Base-by-base conservation (phyloP, 805 yeast species). In the Cyberlindnera meyerae region DNA sequence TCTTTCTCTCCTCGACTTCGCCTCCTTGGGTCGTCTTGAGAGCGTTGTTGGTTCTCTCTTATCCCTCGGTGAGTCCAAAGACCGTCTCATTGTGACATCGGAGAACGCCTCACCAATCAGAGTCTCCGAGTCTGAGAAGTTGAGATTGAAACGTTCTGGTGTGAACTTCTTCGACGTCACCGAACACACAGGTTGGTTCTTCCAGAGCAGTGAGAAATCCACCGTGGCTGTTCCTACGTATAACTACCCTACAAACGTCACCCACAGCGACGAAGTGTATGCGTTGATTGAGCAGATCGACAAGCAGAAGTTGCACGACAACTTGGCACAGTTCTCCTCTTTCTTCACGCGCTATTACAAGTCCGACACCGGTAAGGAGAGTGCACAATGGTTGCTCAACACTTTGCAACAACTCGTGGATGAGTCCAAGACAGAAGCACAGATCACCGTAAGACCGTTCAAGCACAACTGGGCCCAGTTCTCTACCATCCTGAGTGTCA, bases 381-480 rank as follows among this genome's bases (percentile, higher is more conserved):
- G 87, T 49, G 78, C 94, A 7, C 52, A 68, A 33, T 86, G 95
- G 93, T 64, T 88, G 33, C 63, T 63, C 43, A 68, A 66, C 11
- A 66, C 68, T 34, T 62, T 85, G 42, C 12, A 43, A 15, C 52
- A 63, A 5, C 50, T 58, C 13, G 42, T 53, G n/a, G n/a, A n/a
- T 6, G 34, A 45, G 8, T 34, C 32, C n/a, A 46, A 60, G 36
- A 49, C 45, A 9, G 33, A 31, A 8, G 40, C 55, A 29, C 36
- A 35, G 5, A 24, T 15, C 18, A 46, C 62, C 5, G 59, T 76
- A 27, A 58, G 61, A 24, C 70, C 73, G 37, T 64, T 84, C 42
- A 61, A 70, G 18, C 96, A 89, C 57, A 69, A 62, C 2, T 89
- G 96, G 95, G 68, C 65, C 44, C 97, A 89, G 60, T 79, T 73